Evolutionary conservation across 2,329 filamentous ascomycete genomes (phyloP).

Genomic region (Corynespora cassiicola): DNA sequence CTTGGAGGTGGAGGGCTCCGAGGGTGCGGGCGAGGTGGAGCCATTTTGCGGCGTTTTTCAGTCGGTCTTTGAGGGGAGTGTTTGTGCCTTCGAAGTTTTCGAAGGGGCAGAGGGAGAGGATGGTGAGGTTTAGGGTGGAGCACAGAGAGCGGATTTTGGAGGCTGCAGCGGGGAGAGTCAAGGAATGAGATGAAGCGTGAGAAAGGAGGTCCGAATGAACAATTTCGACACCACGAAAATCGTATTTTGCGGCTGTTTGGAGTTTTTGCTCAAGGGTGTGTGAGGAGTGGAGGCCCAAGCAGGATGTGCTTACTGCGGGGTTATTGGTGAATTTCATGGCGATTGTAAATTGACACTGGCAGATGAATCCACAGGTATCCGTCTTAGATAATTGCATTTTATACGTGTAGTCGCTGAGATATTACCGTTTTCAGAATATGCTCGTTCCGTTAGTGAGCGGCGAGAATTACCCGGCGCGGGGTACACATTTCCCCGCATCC

Average conservation of each 20-base stretch:
- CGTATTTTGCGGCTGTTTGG: slow-evolving; percentile 8
- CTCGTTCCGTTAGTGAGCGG: no score
- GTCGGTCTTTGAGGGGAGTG: slow-evolving; percentile 6
- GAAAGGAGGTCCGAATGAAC: slow-evolving; percentile 11
- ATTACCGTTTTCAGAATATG: no score
- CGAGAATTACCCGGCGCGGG: no score
- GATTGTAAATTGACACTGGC: no score
- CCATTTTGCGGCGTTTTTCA: slow-evolving; percentile 10
- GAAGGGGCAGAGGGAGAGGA: slow-evolving; percentile 19
- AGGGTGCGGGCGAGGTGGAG: slow-evolving; percentile 11
- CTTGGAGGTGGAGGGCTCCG: slow-evolving; percentile 10
- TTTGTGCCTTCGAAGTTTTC: slow-evolving; percentile 19
- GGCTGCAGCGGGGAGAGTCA: slow-evolving; percentile 2
- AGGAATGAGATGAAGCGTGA: slow-evolving; percentile 2
- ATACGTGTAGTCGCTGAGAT: no score
- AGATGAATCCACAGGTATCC: no score
- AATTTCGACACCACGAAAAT: slow-evolving; percentile 14
- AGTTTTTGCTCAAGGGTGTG: slow-evolving; percentile 12
- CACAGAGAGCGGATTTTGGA: slow-evolving; percentile 8
- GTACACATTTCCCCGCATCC: no score
- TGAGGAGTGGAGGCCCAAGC: slow-evolving; percentile 7
- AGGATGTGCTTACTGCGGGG: slow-evolving; percentile 14
- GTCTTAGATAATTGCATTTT: no score
- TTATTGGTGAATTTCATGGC: no score
- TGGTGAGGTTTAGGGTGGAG: slow-evolving; percentile 1